Evolutionary conservation across 1,284 basidiomycete genomes (phyloP), one percentile per base, ranked within the genome.

Genomic region (Ganoderma lucidum): DNA sequence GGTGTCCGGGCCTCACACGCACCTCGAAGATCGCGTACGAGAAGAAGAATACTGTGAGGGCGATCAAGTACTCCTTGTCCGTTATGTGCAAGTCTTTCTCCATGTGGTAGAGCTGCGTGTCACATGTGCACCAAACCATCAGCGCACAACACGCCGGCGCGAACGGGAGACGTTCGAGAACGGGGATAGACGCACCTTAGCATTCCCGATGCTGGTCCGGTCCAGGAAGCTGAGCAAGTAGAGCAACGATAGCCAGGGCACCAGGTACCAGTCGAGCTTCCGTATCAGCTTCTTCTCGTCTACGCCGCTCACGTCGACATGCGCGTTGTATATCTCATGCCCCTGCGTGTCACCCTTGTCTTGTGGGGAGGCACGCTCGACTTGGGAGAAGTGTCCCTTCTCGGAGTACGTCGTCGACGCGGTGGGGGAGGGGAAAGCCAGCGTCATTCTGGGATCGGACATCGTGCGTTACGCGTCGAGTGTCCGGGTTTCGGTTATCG

Each of bases 181-280:
- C 23, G 10, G 23, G 9, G n/a, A 9, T 23, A 8, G 17, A 69
- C 78, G 66, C 68, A 92, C 88, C 81, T 88, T 90, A 14, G 92
- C 92, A 80, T 95, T 95, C 77, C 93, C 94, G 73, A 95, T 93
- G 74, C 91, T 93, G 53, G 92, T 91, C 67, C 94, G 87, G 80
- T 95, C 94, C 62, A 91, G 79, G 80, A 92, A 92, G 72, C 90
- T 90, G 58, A 94, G 82, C 45, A 94, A 83, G 79, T 94, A 95
- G 70, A 95, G 80, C 69, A 95, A 85, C 23, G 90, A 87, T 62
- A 92, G 77, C 90, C 90, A 92, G 15, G 91, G 90, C 55, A 92
- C 84, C 69, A 92, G 83, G 23, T 85, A 84, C 68, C 84, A 76
- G 78, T 93, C 91, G 53, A 93, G 83, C 78, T 90, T 93, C 72